These are phyloP conservation scores for Hemileia vastatrix DNA, from an alignment of 1,284 basidiomycete species.

Conservation along the genomic window DNA sequence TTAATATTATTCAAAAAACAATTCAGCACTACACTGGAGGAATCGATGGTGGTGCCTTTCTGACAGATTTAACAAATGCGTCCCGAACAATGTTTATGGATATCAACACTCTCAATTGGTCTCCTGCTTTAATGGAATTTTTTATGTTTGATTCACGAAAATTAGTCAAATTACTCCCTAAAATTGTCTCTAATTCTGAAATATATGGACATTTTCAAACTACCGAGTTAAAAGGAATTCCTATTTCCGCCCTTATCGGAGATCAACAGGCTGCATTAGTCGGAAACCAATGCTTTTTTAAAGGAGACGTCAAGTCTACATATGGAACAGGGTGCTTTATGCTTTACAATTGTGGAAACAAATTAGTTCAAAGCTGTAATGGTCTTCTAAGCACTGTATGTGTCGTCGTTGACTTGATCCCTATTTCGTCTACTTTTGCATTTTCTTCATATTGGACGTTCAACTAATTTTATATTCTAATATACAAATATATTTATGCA, in stretches of 20 bases:
- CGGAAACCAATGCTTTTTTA: constrained; percentile 68
- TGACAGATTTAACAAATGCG: constrained; percentile 92
- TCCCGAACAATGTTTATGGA: constrained; percentile 91
- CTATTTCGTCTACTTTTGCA: neutral
- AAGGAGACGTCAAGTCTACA: constrained; percentile 68
- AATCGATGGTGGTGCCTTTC: constrained; percentile 55
- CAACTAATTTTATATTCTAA: neutral
- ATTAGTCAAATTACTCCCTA: constrained; percentile 57
- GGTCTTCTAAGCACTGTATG: constrained; percentile 75
- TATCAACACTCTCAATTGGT: constrained; percentile 71
- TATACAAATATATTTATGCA: too few species aligned
- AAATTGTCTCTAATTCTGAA: constrained; percentile 81
- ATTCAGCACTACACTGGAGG: constrained; percentile 72
- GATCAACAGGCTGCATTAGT: constrained; percentile 95
- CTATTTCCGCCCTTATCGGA: constrained; percentile 82
- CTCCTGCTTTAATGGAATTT: constrained; percentile 70
- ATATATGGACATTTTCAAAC: constrained; percentile 67
- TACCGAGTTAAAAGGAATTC: constrained; percentile 62
- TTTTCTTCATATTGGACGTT: too few species aligned
- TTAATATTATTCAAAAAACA: neutral
- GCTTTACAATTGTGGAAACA: constrained; percentile 80
- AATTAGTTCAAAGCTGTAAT: constrained; percentile 73
- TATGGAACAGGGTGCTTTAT: constrained; percentile 48
- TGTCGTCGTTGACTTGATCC: neutral
- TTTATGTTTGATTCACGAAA: constrained; percentile 51